Evolutionary conservation across 2,329 filamentous ascomycete species (phyloP).

Genomic region (Lecanicillium sp.): DNA sequence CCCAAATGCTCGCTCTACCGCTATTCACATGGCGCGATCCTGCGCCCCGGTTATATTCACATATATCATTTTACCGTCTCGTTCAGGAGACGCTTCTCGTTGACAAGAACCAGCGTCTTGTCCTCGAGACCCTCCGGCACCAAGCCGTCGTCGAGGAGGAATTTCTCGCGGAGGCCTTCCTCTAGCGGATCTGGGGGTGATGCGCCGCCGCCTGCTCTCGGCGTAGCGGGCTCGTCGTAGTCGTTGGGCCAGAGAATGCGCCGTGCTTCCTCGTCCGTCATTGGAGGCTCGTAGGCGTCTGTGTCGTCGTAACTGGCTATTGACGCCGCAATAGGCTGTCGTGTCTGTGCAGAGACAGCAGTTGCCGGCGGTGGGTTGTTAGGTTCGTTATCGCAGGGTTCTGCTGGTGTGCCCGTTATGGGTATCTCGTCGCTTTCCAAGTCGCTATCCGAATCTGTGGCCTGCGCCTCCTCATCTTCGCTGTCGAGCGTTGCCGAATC

Average conservation of each 20-base stretch:
- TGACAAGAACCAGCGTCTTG: constrained; percentile 31
- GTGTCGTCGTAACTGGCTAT: constrained; percentile 12
- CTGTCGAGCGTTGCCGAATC: constrained; percentile 26
- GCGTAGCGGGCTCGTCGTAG: constrained; percentile 17
- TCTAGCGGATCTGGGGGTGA: neutral
- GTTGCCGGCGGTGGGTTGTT: neutral
- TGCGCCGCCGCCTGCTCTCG: neutral
- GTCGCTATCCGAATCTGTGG: constrained; percentile 22
- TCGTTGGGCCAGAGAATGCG: constrained; percentile 35
- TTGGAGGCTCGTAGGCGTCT: constrained; percentile 25
- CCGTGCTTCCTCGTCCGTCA: constrained; percentile 35
- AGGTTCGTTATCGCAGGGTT: neutral
- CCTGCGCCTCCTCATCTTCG: constrained; percentile 22
- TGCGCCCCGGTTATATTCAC: too few relatives aligned
- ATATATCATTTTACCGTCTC: constrained; percentile 18
- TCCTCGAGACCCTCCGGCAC: constrained; percentile 29
- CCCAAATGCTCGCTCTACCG: too few relatives aligned
- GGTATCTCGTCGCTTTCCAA: constrained; percentile 18
- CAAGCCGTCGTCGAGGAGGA: constrained; percentile 29
- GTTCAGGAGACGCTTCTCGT: constrained; percentile 30
- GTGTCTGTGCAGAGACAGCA: neutral
- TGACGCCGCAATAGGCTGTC: too few relatives aligned
- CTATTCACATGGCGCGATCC: too few relatives aligned
- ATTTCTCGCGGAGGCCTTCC: constrained; percentile 33
- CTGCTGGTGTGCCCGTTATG: neutral